Evolutionary conservation across 768 basidiomycete species (phyloP).

Genomic region (Lepiota venenata): DNA sequence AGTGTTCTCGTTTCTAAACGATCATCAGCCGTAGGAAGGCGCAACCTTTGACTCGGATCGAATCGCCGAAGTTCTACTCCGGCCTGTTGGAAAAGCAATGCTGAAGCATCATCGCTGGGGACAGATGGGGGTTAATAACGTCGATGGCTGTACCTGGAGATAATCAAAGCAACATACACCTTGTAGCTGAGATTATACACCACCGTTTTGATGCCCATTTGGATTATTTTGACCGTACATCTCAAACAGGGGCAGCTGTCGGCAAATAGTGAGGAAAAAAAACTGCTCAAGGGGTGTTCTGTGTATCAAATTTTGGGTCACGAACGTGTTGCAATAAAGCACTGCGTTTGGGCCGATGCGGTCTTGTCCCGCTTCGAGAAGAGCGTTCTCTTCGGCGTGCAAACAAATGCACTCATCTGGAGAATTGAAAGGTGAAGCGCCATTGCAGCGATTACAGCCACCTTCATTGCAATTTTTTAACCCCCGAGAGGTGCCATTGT

Average conservation of each 20-base stretch:
- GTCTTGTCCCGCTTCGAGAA: conserved; percentile 91
- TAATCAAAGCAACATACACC: conserved; percentile 58
- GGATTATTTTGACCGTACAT: conserved; percentile 97
- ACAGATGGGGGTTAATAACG: conserved; percentile 1
- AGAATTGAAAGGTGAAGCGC: conserved; percentile 38
- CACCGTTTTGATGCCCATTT: conserved; percentile 87
- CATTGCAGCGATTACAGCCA: conserved; percentile 82
- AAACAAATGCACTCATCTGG: conserved; percentile 86
- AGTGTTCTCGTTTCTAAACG: conserved; percentile 12
- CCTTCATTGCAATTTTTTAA: conserved; percentile 89
- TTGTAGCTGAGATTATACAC: conserved; percentile 95
- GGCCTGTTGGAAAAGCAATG: conserved; percentile 72
- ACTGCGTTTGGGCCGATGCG: conserved; percentile 78
- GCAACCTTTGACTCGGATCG: conserved; percentile 40
- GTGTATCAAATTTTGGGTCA: background rate
- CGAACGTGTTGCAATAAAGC: conserved; percentile 98
- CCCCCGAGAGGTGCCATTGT: conserved; percentile 95
- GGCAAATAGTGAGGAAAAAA: conserved; percentile 5
- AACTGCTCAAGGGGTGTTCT: background rate
- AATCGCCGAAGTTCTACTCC: conserved; percentile 79
- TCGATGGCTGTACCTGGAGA: background rate
- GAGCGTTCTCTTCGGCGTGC: conserved; percentile 97
- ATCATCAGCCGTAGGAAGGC: conserved; percentile 22
- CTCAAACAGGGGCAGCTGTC: conserved; percentile 93
- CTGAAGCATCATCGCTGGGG: conserved; percentile 79